Evolutionary conservation across 129 eudicot genomes (phyloP).

Genomic region (Oenanthe sinensis): DNA sequence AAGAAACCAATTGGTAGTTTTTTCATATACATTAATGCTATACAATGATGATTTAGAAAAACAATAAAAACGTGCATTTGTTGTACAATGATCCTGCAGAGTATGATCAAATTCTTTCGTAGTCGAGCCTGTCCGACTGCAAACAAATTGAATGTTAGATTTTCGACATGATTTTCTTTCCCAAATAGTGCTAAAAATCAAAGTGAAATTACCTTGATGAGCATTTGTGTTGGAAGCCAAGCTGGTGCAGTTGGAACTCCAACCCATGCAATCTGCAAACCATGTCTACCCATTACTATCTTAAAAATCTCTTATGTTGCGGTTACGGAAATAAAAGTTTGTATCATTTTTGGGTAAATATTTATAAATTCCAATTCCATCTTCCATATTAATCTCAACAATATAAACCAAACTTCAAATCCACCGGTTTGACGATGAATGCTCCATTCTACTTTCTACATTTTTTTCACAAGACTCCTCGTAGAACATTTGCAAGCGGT

Average conservation of each 20-base stretch:
- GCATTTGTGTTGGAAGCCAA: constrained; percentile 98
- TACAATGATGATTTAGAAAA: neutral
- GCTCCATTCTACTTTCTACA: neutral
- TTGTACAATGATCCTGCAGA: neutral
- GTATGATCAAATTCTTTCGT: constrained; percentile 46
- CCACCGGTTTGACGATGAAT: neutral
- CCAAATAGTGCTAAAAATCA: neutral
- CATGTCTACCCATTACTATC: too few species aligned
- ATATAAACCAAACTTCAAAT: neutral
- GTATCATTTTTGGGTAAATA: neutral
- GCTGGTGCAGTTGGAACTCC: constrained; percentile 98
- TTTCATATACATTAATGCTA: neutral
- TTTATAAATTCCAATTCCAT: neutral
- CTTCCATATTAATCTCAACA: neutral
- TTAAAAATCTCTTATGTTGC: neutral
- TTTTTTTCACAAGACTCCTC: neutral
- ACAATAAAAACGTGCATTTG: neutral
- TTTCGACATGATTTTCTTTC: neutral
- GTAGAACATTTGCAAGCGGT: neutral
- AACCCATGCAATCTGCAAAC: constrained; percentile 79
- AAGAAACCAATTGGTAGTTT: neutral
- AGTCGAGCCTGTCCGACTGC: constrained; percentile 79
- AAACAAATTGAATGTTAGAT: constrained; percentile 6
- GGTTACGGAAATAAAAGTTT: neutral
- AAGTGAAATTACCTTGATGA: constrained; percentile 49